Conservation (phyloP, 2,329 filamentous ascomycete species). For the Colletotrichum simmondsii region DNA sequence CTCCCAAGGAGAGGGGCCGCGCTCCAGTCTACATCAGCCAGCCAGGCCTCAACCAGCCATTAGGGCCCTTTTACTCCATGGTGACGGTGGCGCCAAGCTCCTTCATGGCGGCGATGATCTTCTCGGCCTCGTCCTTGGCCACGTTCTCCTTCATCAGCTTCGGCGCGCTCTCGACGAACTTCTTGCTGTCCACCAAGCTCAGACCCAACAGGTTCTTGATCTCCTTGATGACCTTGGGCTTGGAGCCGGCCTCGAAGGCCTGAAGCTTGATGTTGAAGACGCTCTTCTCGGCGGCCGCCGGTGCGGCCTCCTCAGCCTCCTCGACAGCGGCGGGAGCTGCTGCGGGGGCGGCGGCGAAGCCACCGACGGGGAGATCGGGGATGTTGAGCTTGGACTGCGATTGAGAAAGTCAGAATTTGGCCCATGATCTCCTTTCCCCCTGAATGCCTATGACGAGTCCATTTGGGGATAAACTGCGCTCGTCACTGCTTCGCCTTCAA, state of each 20-base stretch:
- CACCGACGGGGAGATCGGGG: slow-evolving; percentile 94
- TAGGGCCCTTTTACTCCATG: slow-evolving; percentile 79
- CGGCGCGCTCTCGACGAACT: slow-evolving; percentile 98
- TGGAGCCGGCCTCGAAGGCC: slow-evolving; percentile 86
- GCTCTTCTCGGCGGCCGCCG: slow-evolving; percentile 92
- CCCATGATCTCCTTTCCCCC: slow-evolving; percentile 2
- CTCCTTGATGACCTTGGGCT: slow-evolving; percentile 99
- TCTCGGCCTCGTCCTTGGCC: slow-evolving; percentile 98
- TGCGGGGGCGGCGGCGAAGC: slow-evolving; percentile 76
- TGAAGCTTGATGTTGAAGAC: slow-evolving; percentile 96
- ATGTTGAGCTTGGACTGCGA: slow-evolving; percentile 91
- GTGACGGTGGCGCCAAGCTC: slow-evolving; percentile 86
- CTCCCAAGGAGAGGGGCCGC: slow-evolving; percentile 9
- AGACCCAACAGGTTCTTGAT: slow-evolving; percentile 95
- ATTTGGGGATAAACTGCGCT: neutral
- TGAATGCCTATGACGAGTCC: neutral
- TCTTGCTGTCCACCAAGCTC: slow-evolving; percentile 99
- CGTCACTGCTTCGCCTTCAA: neutral
- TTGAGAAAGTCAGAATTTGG: slow-evolving; percentile 15
- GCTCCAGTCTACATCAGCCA: slow-evolving; percentile 8
- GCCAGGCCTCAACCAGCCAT: neutral
- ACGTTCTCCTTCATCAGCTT: slow-evolving; percentile 99
- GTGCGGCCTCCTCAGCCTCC: slow-evolving; percentile 89
- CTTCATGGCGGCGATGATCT: slow-evolving; percentile 96
- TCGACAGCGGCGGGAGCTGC: slow-evolving; percentile 70